phyloP scores from a whole-genome alignment of 257 asterid genomes.

The Thymus mandschuricus region DNA sequence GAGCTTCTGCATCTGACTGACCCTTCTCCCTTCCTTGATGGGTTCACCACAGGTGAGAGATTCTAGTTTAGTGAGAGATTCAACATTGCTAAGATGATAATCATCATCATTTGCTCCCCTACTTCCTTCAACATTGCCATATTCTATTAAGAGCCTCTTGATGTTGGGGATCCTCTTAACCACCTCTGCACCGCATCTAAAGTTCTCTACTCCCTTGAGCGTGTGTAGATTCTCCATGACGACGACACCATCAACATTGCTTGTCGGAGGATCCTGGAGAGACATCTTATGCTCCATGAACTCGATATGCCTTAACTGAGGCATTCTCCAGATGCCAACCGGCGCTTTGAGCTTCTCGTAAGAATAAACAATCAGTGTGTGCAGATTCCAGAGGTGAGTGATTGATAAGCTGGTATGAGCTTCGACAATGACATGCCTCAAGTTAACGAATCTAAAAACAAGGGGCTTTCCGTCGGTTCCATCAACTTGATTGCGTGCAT shows the following conservation, averaged over 20 bases:
- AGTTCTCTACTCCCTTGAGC: background rate
- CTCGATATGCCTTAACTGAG: slow-evolving; percentile 13
- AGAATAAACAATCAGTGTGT: background rate
- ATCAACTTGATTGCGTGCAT: background rate
- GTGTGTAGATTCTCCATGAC: background rate
- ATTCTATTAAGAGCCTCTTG: background rate
- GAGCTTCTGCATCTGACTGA: background rate
- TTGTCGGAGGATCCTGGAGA: background rate
- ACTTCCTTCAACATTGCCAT: background rate
- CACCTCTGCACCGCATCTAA: background rate
- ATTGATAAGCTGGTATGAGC: background rate
- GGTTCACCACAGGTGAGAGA: background rate
- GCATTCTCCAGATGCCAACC: background rate
- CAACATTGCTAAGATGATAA: background rate
- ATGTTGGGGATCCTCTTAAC: background rate
- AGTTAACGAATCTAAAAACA: background rate
- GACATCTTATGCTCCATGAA: background rate
- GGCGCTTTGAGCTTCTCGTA: too few relatives aligned
- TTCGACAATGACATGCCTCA: background rate
- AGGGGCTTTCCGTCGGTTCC: background rate
- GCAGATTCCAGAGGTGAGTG: slow-evolving; percentile 12
- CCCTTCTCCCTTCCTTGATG: background rate
- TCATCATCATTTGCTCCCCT: background rate
- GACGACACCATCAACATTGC: background rate
- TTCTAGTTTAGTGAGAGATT: background rate